Evolutionary conservation across 164 flowering plant genomes (phyloP).

Genomic region (Vitis rupestris): DNA sequence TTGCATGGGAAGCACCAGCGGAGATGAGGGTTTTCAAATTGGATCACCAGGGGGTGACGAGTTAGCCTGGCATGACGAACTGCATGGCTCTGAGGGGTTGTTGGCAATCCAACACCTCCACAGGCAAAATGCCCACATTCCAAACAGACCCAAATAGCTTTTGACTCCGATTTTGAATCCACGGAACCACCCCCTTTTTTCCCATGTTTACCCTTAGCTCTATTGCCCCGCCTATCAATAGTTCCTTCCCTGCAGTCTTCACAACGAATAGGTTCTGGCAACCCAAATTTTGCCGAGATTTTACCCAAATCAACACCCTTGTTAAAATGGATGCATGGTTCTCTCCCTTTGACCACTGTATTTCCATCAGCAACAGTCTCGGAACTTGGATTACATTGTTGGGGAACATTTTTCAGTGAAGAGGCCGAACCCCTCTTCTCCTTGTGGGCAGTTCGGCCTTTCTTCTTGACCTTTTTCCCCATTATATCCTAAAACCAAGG

Average conservation of each 20-base stretch:
- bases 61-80: constrained; percentile 54
- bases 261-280: constrained; percentile 42
- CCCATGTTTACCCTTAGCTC: constrained; percentile 66
- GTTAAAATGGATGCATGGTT: constrained; percentile 56
- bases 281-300: constrained; percentile 39
- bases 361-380: constrained; percentile 34
- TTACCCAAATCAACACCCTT: constrained; percentile 52
- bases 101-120: constrained; percentile 84
- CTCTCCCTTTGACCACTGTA: constrained; percentile 38
- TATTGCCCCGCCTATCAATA: constrained; percentile 43
- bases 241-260: constrained; percentile 67
- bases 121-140: constrained; percentile 85
- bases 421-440: constrained; percentile 37
- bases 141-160: constrained; percentile 85
- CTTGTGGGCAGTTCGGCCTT: constrained; percentile 44
- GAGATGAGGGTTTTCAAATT: constrained; percentile 62
- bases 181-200: constrained; percentile 41
- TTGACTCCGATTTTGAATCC: constrained; percentile 39
- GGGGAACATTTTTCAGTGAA: constrained; percentile 21
- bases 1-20: constrained; percentile 84
- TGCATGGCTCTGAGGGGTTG: constrained; percentile 64
- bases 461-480: constrained; percentile 84
- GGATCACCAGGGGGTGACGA: constrained; percentile 68
- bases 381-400: constrained; percentile 13
- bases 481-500: constrained; percentile 43